phyloP scores from a whole-genome alignment of 192 early-diverging fungal species.

The Pilobolus umbonatus region DNA sequence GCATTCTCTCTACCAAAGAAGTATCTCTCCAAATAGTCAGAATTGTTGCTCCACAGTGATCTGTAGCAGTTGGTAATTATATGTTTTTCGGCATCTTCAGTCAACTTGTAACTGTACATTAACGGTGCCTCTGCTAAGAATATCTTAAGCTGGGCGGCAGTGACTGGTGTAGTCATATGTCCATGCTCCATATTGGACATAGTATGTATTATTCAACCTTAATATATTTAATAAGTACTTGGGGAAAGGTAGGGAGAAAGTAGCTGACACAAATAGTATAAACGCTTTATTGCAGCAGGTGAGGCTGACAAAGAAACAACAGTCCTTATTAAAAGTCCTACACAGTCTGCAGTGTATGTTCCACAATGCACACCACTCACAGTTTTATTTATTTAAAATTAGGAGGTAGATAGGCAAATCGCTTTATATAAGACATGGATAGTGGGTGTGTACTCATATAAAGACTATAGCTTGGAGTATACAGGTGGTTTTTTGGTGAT shows the following conservation, averaged over 20 bases:
- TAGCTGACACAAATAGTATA: too few species aligned
- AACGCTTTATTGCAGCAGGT: too few species aligned
- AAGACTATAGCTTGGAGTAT: conserved; percentile 50
- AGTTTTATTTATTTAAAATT: neutral
- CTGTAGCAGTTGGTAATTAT: conserved; percentile 30
- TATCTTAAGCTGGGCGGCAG: conserved; percentile 7
- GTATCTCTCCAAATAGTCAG: conserved; percentile 24
- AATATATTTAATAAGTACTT: too few species aligned
- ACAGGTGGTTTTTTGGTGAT: conserved; percentile 43
- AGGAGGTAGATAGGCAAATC: neutral
- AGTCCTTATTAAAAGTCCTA: too few species aligned
- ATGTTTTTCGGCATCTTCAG: neutral
- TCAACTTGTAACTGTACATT: conserved; percentile 6
- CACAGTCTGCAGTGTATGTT: neutral
- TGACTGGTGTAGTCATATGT: neutral
- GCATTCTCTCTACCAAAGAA: conserved; percentile 20
- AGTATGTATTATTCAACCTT: too few species aligned
- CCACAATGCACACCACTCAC: neutral
- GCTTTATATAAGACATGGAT: neutral
- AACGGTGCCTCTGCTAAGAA: conserved; percentile 28
- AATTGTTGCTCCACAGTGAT: conserved; percentile 28
- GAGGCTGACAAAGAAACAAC: too few species aligned
- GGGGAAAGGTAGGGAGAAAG: too few species aligned
- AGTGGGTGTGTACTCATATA: too few species aligned
- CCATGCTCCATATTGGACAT: too few species aligned